Base-by-base conservation (phyloP, 306 rosid genomes). In the Malus orientalis region DNA sequence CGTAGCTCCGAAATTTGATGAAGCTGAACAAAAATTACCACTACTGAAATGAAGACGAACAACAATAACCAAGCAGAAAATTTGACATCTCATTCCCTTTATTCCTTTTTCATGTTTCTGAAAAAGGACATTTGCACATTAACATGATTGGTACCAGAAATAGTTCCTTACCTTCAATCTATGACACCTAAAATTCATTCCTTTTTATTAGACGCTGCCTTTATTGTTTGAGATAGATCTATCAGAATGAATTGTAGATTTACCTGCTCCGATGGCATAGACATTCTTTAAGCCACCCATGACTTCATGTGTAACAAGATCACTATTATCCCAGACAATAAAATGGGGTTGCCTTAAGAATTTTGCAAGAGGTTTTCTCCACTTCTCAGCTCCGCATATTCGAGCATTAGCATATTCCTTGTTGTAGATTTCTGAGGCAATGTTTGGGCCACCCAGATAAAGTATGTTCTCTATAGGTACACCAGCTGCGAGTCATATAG, bases 241-340 rank as follows among this genome's bases (percentile, higher is more conserved):
- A 55, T 58, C 27, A 40, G 38, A 11, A 73, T 67, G 79, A 64
- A 59, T 18, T 72, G 65, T 76, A 70, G 32, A 73, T 74, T 85
- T 85, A 86, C 98, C 98, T 60, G 97, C 98, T 60, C 98, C 97
- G 64, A 94, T 91, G 81, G 98, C 98, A 70, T 94, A 94, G 58
- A 91, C 98, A 74, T 94, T 94, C 76, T 94, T 94, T 88, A 94
- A 80, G 57, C 97, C 97, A n/a, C 98, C 98, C 98, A 94, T 94
- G 85, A 94, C 98, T 70, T 94, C 98, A 67, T 94, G 98, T 6
- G 97, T 94, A 79, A 88, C 86, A 19, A 93, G 97, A 79, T 93
- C 98, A 57, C 98, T 91, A 67, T 93, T 93, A 76, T 93, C 98
- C 98, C 98, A 93, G 74, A 93, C 98, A 61, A 77, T 86, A 63